Conservation (phyloP, 2,329 filamentous ascomycete genomes). For the Xylariales sp. region DNA sequence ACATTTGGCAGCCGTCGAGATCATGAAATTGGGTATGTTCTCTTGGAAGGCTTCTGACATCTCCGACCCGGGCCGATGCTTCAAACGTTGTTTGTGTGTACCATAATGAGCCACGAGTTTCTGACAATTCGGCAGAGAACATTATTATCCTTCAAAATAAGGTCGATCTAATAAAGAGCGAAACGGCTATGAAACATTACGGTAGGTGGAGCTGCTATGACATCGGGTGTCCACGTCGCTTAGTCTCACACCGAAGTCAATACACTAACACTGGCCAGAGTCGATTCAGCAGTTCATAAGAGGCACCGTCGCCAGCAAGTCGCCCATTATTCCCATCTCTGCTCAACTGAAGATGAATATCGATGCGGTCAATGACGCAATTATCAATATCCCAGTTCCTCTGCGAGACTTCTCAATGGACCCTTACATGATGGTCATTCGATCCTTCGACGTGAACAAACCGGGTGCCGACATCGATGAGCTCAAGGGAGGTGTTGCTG, state of each 20-base stretch:
- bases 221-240: neutral
- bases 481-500: slow-evolving; percentile 97
- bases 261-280: slow-evolving; percentile 57
- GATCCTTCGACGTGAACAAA: slow-evolving; percentile 99
- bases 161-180: slow-evolving; percentile 97
- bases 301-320: slow-evolving; percentile 93
- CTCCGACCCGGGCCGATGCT: neutral
- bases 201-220: slow-evolving; percentile 27
- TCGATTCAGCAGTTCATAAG: slow-evolving; percentile 99
- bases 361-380: slow-evolving; percentile 95
- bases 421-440: slow-evolving; percentile 99
- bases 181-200: slow-evolving; percentile 92
- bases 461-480: slow-evolving; percentile 98
- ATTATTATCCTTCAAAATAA: slow-evolving; percentile 99
- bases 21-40: slow-evolving; percentile 83
- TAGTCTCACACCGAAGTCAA: neutral
- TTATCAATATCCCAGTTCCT: slow-evolving; percentile 94
- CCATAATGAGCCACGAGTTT: neutral
- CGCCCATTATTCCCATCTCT: slow-evolving; percentile 95
- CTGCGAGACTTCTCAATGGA: slow-evolving; percentile 89
- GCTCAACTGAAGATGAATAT: slow-evolving; percentile 99
- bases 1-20: slow-evolving; percentile 98
- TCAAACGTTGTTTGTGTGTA: neutral
- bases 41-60: neutral
- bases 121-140: slow-evolving; percentile 69